Conservation (phyloP, 2,329 filamentous ascomycete genomes). For the Pseudogymnoascus sp. region DNA sequence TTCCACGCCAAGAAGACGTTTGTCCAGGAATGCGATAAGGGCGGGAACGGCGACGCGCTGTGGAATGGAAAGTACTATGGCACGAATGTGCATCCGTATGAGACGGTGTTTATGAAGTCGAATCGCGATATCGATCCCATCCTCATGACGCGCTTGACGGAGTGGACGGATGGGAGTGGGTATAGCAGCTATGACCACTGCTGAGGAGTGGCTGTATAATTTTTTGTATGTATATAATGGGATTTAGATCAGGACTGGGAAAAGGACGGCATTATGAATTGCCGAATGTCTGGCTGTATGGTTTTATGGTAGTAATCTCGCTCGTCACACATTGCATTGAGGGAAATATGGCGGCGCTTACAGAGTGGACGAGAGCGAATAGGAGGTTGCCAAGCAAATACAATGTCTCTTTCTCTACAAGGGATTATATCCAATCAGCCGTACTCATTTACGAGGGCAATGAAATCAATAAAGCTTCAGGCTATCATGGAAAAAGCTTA, state of each 20-base stretch:
- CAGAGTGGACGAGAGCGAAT: background rate
- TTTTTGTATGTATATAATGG: background rate
- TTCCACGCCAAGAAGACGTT: constrained; percentile 19
- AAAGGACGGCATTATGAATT: background rate
- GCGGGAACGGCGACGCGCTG: constrained; percentile 20
- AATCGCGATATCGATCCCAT: constrained; percentile 21
- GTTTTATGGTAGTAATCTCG: background rate
- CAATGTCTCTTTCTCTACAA: background rate
- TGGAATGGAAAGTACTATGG: constrained; percentile 22
- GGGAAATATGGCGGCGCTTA: background rate
- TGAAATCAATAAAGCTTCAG: background rate
- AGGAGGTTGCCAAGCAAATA: background rate
- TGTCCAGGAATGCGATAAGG: constrained; percentile 11
- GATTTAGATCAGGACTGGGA: background rate
- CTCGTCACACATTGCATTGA: background rate
- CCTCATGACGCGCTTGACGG: constrained; percentile 17
- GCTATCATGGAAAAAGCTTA: background rate
- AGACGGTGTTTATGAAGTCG: constrained; percentile 25
- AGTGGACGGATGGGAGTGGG: constrained; percentile 19
- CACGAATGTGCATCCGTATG: constrained; percentile 23
- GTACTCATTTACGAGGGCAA: background rate
- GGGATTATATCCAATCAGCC: background rate
- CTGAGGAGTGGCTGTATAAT: constrained; percentile 3
- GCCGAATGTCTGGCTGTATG: background rate
- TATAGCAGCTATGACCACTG: constrained; percentile 26